A percentile compares a stretch with the other conserved stretches of the same genome.
phyloP scores from a whole-genome alignment of 306 rosid species.

The Mucuna pruriens region DNA sequence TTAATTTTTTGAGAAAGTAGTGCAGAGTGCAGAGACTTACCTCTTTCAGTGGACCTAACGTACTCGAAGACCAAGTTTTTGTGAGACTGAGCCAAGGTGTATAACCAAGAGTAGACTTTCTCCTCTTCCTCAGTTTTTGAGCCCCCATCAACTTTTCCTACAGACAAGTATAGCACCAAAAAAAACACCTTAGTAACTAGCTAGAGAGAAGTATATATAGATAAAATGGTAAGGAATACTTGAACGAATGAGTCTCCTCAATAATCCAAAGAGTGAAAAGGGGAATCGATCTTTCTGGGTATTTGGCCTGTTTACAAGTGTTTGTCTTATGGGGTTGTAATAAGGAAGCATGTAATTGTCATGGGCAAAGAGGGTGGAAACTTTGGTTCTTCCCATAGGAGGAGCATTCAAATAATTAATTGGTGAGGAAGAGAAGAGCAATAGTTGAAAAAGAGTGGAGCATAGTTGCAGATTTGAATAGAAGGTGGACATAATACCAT shows the following conservation, averaged over 20 bases:
- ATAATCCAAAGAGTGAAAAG: conserved; percentile 17
- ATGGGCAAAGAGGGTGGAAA: conserved; percentile 45
- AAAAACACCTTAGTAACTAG: neutral
- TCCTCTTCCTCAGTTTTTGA: conserved; percentile 75
- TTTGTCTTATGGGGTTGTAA: conserved; percentile 45
- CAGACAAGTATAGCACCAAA: conserved; percentile 16
- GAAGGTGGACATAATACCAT: conserved; percentile 36
- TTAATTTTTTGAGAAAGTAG: no score
- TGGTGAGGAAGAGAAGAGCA: neutral
- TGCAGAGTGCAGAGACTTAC: conserved; percentile 40
- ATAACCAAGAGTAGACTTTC: conserved; percentile 74
- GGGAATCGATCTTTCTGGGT: conserved; percentile 32
- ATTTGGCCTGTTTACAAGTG: conserved; percentile 48
- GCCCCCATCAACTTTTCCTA: conserved; percentile 71
- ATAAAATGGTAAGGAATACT: conserved; percentile 36
- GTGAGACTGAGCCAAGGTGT: conserved; percentile 71
- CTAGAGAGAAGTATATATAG: neutral
- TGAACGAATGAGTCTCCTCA: conserved; percentile 45
- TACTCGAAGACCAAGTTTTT: conserved; percentile 74
- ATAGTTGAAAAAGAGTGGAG: neutral
- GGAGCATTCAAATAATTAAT: neutral
- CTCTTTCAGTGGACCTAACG: conserved; percentile 87
- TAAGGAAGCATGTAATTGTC: conserved; percentile 46
- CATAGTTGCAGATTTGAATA: conserved; percentile 50
- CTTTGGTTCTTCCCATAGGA: conserved; percentile 51